Evolutionary conservation across 306 rosid genomes (phyloP), one percentile per base, ranked within the genome.

Genomic region (Betula pendula): DNA sequence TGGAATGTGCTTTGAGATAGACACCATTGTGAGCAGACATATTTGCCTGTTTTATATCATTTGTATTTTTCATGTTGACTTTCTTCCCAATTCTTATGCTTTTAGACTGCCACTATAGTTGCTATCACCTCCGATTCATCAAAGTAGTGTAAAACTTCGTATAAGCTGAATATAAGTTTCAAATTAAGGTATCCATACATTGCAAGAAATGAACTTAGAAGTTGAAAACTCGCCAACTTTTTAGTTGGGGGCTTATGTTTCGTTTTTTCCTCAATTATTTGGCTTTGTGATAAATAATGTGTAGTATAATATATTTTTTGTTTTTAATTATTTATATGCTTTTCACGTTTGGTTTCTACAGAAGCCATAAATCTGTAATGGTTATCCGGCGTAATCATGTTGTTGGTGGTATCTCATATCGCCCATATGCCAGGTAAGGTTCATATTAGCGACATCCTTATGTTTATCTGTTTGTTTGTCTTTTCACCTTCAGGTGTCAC

Each of bases 341-440:
- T 55, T 81, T 71, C 22, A 70, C 55, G 43, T 69, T 82, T 42
- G 74, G 70, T 81, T 80, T 65, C 29, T 85, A 60, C 87, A 92
- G 99, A 89, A 92, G 87, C 85, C 99, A 95, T 42, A 95, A 95
- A 88, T 95, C 99, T 2, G 97, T 95, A 44, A 92, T 92, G 97
- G 91, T 95, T 66, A 90, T 95, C 81, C 85, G 99, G 80, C 87
- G 87, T 38, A 90, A 92, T 82, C 88, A 74, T 1, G 99, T 92
- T 77, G 93, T 95, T 76, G 99, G 99, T 82, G 99, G 99, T 81
- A 95, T 95, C 76, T 89, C 99, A 15, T 95, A 92, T 89, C 97
- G 99, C 40, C 99, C 99, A 47, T 95, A 95, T 89, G 79, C 73
- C 83, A 92, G 81, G 99, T 92, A 72, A 82, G 66, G 45, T 50